Base-by-base conservation (phyloP, 129 eudicot genomes). In the Calendula officinalis region DNA sequence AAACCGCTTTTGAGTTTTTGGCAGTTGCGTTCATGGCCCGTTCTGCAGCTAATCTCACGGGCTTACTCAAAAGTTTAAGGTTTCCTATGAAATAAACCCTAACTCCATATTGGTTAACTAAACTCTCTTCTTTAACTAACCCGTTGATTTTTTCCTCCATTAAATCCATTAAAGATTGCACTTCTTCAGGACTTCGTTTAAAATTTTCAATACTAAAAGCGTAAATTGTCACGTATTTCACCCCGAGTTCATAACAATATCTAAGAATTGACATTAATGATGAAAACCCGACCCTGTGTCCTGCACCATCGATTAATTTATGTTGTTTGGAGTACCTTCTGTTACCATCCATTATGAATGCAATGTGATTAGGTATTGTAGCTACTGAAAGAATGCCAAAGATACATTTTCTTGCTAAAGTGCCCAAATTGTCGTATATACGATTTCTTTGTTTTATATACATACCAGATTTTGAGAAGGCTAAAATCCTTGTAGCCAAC, bases 121-220 rank as follows among this genome's bases (percentile, higher is more conserved):
- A 53, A 71, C 87, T 83, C 51, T 75, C 90, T 62, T 86, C 63
- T 60, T 78, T 38, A 12, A 78, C 48, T 47, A 86, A 73, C 13
- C 70, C 79, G 53, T 86, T 81, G 47, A 86, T 83, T 54, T 83
- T 83, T 35, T 83, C 95, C 65, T 66, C 79, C 45, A 86, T 68
- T 49, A 86, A 73, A 2, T 78, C 64, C 95, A 86, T 86, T 4
- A 74, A 22, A 35, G 81, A 78, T 66, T 78, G 71, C 36, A 86
- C 95, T 70, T 87, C 95, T 59, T 87, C 90, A 0, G 95, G 90
- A 8, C 80, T 64, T 32, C 91, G 33, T 69, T 73, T 87, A 71
- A 84, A 87, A 50, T 87, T 87, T 30, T 87, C 95, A 4, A 87
- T 87, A 80, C 95, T 84, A 68, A 87, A 84, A 37, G 95, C 91